Base-by-base conservation (phyloP, 1,284 basidiomycete species). In the Tetrapyrgos nigripes region DNA sequence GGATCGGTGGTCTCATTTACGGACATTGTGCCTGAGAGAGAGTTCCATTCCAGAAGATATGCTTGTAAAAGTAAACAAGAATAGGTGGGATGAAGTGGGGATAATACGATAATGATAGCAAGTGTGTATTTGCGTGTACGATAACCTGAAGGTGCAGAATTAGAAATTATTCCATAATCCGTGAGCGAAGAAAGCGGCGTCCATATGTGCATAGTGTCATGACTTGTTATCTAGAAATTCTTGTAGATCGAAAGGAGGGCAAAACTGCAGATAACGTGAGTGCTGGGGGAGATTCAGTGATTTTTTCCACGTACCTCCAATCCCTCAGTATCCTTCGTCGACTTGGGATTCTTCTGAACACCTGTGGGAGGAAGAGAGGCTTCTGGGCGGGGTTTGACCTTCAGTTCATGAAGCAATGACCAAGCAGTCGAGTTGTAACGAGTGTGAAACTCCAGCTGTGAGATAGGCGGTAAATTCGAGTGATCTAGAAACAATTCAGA, bases 401-500 rank as follows among this genome's bases (percentile, higher is more conserved):
- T 76, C 49, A 77, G 59, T 35, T 84, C 83, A 61, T 86, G 78
- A 50, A 88, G 75, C 52, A 76, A 73, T 5, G 76, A 75, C 87
- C 86, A 89, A 17, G 88, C 60, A 9, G 77, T 77, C 11, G 82
- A 75, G 1, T 85, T 88, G 63, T 91, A 82, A 46, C 91, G 82
- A 8, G 83, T 77, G 14, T 79, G 74, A 5, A 89, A 73, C 66
- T 92, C 90, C 19, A 91, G 65, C 43, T 79, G 77, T 1, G 90
- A 89, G 29, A 87, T 75, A 0, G 84, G 71, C 2, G 83, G 81
- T 51, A 77, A 73, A 5, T 79, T 79, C 1, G 74, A 76, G 47
- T 81, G 76, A 68, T 83, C 89, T 92, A 55, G 61, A 59, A 24
- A 49, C 14, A 40, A 17, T 54, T 27, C 40, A 53, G 17, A 57